A percentile compares a stretch with the other conserved stretches of the same genome.
Conservation (phyloP, 2,329 filamentous ascomycete species). For the Epichloe hybrida region DNA sequence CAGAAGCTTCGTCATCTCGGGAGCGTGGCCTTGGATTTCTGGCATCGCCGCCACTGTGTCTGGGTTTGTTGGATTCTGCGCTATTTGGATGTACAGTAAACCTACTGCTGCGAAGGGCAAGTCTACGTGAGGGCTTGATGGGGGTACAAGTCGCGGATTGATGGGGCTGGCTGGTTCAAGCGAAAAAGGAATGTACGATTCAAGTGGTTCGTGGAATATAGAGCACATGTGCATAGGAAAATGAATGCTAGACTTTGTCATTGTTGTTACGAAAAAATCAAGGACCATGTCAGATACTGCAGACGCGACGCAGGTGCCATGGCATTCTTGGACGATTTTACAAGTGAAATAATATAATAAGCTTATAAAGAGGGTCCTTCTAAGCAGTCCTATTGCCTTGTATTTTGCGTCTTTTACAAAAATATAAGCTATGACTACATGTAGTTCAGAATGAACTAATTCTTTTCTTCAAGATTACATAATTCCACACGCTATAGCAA, state of each 20-base stretch:
- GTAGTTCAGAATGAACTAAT: too few species aligned
- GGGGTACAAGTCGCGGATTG: neutral
- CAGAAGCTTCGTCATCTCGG: constrained; percentile 76
- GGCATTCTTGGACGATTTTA: too few species aligned
- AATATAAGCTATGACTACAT: too few species aligned
- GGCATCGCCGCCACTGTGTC: constrained; percentile 73
- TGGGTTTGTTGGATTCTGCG: constrained; percentile 76
- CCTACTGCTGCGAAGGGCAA: constrained; percentile 22
- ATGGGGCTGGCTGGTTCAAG: neutral
- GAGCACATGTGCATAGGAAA: neutral
- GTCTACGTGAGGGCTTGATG: constrained; percentile 15
- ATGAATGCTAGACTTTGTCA: neutral
- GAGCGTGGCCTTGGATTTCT: constrained; percentile 87
- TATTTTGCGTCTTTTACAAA: too few species aligned
- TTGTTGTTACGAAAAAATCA: too few species aligned
- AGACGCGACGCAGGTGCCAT: too few species aligned
- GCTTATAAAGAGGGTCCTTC: too few species aligned
- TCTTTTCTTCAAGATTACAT: too few species aligned
- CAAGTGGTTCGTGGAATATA: neutral
- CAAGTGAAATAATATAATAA: neutral
- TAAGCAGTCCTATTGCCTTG: too few species aligned
- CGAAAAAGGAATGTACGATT: constrained; percentile 2
- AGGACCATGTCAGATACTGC: too few species aligned
- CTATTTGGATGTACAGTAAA: constrained; percentile 69
- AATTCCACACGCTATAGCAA: too few species aligned